Base-by-base conservation (phyloP, 106 monocot genomes). In the Dioscorea zingiberensis region DNA sequence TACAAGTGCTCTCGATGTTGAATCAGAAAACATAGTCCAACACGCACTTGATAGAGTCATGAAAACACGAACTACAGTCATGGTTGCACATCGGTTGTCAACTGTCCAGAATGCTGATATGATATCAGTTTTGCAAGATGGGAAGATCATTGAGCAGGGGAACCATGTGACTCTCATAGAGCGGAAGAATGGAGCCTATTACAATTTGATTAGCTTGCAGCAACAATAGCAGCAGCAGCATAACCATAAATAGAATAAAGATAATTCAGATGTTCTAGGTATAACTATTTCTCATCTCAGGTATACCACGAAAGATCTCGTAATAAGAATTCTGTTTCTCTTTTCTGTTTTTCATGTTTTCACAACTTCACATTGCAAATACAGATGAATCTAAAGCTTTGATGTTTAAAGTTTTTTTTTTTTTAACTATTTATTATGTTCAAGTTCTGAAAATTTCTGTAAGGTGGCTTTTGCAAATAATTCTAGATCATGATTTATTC, bases 1-100 rank as follows among this genome's bases (percentile, higher is more conserved):
- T 11, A 77, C 70, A 1, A 70, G 71, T 17, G 76, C 76, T 2
- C 44, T 77, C 3, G 77, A 77, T 32, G 13, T 38, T 21, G 65
- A 70, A 25, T 71, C 77, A 0, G 71, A 71, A 27, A 17, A 49
- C 16, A 12, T 28, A 7, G 59, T 77, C 2, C 73, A 65, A 27
- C 54, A 65, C 13, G 73, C 65, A 7, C 45, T 73, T 0, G 65
- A 48, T 9, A 26, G 17, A 9, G 55, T n/a, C 7, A 25, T 30
- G 17, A 18, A 4, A 6, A 44, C 54, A 0, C 21, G 72, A 11
- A 72, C 72, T 14, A 55, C 63, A 5, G 51, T 62, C 14, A 27
- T 71, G 21, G 55, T 72, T 0, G 72, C 72, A 3, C 72, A 72
- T 22, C 28, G 72, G 3, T 48, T 72, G 25, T 54, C 63, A 1